Base-by-base conservation (phyloP, 2,329 filamentous ascomycete genomes). In the Emmonsiellopsis sp. region DNA sequence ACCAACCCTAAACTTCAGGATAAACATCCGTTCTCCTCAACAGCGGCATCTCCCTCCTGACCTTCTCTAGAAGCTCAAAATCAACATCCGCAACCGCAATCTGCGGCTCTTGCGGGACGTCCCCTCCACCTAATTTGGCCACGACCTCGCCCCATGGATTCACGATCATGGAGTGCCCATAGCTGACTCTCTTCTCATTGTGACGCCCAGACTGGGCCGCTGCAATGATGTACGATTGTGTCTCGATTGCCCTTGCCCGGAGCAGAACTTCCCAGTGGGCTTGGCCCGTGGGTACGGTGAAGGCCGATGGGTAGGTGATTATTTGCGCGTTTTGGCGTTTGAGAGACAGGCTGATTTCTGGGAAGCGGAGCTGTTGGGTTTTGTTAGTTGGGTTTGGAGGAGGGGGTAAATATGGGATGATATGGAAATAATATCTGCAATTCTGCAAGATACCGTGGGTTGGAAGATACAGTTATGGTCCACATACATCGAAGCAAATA, bases 231-330 rank as follows among this genome's bases (percentile, higher is more conserved):
- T 88, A 97, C 53, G 83, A 83, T 71, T 96, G 87, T 15, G 86
- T 89, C 75, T 96, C 92, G 56, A 96, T 89, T 8, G 92, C 92
- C 46, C 92, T 77, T 3, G 89, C 84, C 31, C 87, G 77, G 11
- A 96, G 74, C 5, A 97, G 73, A 2, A 82, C 76, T 63, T 89
- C 83, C 92, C 92, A 97, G 71, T 96, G 92, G 1, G 87, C 87
- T 54, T 76, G 78, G 0, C 92, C 92, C 0, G 92, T 96, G 1
- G 86, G 83, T 0, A 94, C 79, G 0, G 91, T 95, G 65, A 96
- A 97, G 3, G 92, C 92, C 5, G 87, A 92, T 0, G 92, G 92
- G 65, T 92, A 96, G 0, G 89, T 83, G 49, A 96, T 74, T 51
- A 95, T 74, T 57, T 95, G 83, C 1, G 89, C 89, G 20, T 79